These are phyloP conservation scores for Elymus sibiricus DNA, from an alignment of 176 grass and related monocot species.

Conservation along the genomic window DNA sequence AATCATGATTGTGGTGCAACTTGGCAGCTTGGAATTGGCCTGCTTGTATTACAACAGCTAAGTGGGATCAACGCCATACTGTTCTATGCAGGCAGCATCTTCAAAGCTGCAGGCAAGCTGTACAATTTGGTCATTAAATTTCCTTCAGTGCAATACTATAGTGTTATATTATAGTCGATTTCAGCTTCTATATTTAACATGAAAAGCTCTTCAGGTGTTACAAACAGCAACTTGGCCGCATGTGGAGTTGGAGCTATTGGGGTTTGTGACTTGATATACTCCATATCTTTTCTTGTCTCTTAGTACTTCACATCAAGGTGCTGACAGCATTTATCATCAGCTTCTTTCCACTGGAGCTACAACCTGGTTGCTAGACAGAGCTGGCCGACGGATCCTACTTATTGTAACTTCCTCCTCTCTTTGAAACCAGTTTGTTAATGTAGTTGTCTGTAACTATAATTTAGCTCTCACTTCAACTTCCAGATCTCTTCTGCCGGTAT, in stretches of 20 bases:
- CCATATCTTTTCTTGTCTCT: not conserved
- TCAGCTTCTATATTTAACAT: slow-evolving; percentile 16
- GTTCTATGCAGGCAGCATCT: slow-evolving; percentile 87
- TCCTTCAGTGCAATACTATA: no score
- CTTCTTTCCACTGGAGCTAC: slow-evolving; percentile 88
- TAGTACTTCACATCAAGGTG: slow-evolving; percentile 8
- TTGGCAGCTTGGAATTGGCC: slow-evolving; percentile 76
- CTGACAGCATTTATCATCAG: slow-evolving; percentile 27
- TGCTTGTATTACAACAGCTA: slow-evolving; percentile 87
- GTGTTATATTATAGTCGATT: not conserved
- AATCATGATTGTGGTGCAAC: not conserved
- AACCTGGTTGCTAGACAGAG: slow-evolving; percentile 90
- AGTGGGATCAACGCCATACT: slow-evolving; percentile 90
- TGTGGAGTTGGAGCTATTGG: slow-evolving; percentile 91
- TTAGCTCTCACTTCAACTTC: slow-evolving; percentile 33
- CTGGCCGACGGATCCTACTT: slow-evolving; percentile 86
- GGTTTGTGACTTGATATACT: slow-evolving; percentile 28
- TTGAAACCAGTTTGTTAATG: not conserved
- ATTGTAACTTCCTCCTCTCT: slow-evolving; percentile 53
- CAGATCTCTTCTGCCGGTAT: slow-evolving; percentile 76
- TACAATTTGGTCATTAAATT: not conserved
- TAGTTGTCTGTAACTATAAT: slow-evolving; percentile 6
- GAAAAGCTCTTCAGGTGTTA: slow-evolving; percentile 60
- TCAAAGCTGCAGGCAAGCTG: not conserved
- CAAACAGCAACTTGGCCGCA: slow-evolving; percentile 80